Base-by-base conservation (phyloP, 106 monocot species). In the Narthecium ossifragum region DNA sequence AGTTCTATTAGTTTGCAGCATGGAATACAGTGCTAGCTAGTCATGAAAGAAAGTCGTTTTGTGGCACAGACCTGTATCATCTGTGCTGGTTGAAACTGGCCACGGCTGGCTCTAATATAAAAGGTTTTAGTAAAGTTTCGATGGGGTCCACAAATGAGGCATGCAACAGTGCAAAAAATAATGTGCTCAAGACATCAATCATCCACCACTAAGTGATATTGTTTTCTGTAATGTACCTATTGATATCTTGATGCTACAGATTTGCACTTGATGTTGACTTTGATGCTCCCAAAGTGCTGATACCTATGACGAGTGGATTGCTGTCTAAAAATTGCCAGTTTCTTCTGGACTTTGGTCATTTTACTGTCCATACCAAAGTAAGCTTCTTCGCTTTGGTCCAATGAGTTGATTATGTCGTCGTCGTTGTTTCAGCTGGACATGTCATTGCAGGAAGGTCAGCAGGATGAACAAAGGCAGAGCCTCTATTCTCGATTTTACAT, bases 181-280 rank as follows among this genome's bases (percentile, higher is more conserved):
- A n/a, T n/a, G 24, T 53, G 12, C 7, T 11, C 9, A 39, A 15
- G 39, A 15, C 3, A 15, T 39, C 15, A 15, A 39, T 39, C 12
- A 15, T 39, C 39, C 39, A 39, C 39, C 9, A 39, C 39, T 15
- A 1, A 1, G 12, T 39, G 9, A 39, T 39, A 15, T 39, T 39
- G 39, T 11, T 39, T 39, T 15, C 15, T 39, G 39, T 11, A 39
- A 39, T 39, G 15, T 43, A 43, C 14, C 2, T 17, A 43, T 43
- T 13, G 17, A 43, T 43, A 41, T 41, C 1, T 17, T 43, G 43
- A 43, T 43, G 6, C 21, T 53, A 31, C 78, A 96, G 96, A 59
- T 96, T 96, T 84, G 67, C 80, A 29, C 86, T 96, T 73, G 96
- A 96, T 67, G 81, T 96, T 65, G 96, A 96, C 71, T 75, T 96